Evolutionary conservation across 768 basidiomycete genomes (phyloP), one percentile per base, ranked within the genome.

Genomic region (Mycena vitilis): DNA sequence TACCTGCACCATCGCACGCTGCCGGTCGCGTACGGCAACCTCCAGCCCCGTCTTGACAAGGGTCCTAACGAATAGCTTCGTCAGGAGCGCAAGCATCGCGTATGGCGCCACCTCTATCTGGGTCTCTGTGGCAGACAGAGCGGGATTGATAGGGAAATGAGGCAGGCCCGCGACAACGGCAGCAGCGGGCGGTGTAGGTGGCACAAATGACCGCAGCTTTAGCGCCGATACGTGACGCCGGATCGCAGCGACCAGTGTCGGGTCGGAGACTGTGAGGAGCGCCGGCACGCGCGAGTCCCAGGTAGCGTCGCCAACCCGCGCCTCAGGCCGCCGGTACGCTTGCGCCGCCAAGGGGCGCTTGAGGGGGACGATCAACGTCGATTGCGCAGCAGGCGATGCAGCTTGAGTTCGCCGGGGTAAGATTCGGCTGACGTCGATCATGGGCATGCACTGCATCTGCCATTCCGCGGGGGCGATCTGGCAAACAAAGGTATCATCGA

Each of bases 21-120:
- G 54, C 42, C 79, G 80, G 71, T 85, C 82, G 36, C 75, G 73
- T 25, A 75, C 71, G 25, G 81, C 76, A 47, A 78, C 75, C 4
- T 81, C 78, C 42, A 84, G 60, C 20, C 82, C 86, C 36, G 77
- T 77, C 38, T 73, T 69, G 23, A 86, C 74, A 55, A 86, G 73
- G 1, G 72, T 69, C 18, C 78, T 77, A 9, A 84, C 69, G 58
- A 86, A 82, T 37, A 66, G 73, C 62, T 77, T 74, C 12, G 78
- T 73, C 7, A 77, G 69, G 20, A 85, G 66, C 11, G 84, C 75
- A 20, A 88, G 73, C 51, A 82, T 71, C 8, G 84, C 83, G 72
- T 78, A 72, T 15, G 85, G 83, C 20, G 82, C 82, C 13, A 87
- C 72, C 20, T 73, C 71, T 6, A 66, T 67, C 38, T 83, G 79